phyloP scores from a whole-genome alignment of 495 filamentous ascomycete genomes.

The Geopyxis carbonaria region DNA sequence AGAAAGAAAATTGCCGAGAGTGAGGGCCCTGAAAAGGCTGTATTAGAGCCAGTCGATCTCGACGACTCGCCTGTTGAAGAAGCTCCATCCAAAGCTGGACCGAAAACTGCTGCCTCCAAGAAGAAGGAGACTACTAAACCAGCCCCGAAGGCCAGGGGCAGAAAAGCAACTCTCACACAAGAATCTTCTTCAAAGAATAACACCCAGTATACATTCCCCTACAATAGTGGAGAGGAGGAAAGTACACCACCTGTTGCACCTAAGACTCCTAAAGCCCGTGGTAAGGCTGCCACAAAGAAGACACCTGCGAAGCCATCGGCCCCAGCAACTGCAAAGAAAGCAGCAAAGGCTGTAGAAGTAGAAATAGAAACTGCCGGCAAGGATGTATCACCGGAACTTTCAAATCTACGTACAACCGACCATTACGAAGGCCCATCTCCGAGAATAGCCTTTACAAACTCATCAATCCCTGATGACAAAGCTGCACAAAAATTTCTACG shows the following conservation, averaged over 20 bases:
- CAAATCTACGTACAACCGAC: slow-evolving; percentile 9
- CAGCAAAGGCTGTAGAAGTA: slow-evolving; percentile 1
- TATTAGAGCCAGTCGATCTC: too few relatives aligned
- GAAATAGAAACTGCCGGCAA: neutral
- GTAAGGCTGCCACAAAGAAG: slow-evolving; percentile 3
- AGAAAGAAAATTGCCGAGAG: too few relatives aligned
- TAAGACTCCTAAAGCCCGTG: slow-evolving; percentile 7
- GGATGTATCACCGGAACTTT: neutral
- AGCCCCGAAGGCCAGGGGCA: too few relatives aligned
- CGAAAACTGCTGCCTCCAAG: neutral
- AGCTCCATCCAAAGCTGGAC: neutral
- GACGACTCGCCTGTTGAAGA: too few relatives aligned
- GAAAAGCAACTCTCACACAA: neutral
- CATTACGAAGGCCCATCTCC: slow-evolving; percentile 15
- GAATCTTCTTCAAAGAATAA: slow-evolving; percentile 8
- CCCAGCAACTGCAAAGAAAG: neutral
- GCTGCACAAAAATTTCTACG: slow-evolving; percentile 20
- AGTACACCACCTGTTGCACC: slow-evolving; percentile 3
- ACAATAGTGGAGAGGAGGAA: slow-evolving; percentile 10
- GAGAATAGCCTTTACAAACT: slow-evolving; percentile 23
- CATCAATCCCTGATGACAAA: slow-evolving; percentile 9
- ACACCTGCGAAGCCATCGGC: slow-evolving; percentile 4
- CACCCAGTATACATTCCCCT: slow-evolving; percentile 19
- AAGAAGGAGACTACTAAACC: too few relatives aligned
- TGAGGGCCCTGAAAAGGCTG: too few relatives aligned